Evolutionary conservation across 495 filamentous ascomycete genomes (phyloP), one percentile per base, ranked within the genome.

Genomic region (Neurospora discreta): DNA sequence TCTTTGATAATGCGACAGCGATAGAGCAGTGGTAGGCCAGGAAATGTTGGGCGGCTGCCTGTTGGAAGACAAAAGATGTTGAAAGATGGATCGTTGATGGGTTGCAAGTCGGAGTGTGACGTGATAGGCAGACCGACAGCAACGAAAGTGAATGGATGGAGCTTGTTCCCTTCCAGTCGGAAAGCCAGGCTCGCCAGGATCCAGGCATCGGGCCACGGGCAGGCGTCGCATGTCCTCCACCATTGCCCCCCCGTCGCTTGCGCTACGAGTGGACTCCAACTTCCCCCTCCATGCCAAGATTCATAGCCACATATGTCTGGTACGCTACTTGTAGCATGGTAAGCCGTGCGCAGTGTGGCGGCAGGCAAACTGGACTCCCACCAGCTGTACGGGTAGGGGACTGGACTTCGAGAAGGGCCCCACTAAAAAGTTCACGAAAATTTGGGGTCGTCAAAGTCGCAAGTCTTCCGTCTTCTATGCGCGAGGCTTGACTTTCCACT

Each of bases 121-220:
- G 78, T 79, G 78, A 79, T 78, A 78, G 76, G 78, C 65, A 77
- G 72, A 74, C 67, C 67, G 52, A 33, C 18, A 60, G 46, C 46
- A 60, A 60, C 30, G 23, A 60, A 5, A 36, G 33, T 36, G 33
- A 30, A 60, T 60, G 46, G 46, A 58, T 58, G 46, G 46, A 60
- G 46, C 46, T 60, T 60, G 46, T 60, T 60, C 33, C 33, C 33
- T 36, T 6, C 46, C 46, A 60, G 46, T 60, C 52, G 52, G 18
- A 65, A 33, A 74, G 67, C 69, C 73, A 43, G 76, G 74, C 71
- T 77, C 72, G 33, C 33, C 33, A 5, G 33, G 33, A 36, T 60
- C 26, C 52, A 60, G 52, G 15, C 52, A 60, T 30, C 52, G 52
- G 52, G 26, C 52, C 52, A 60, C 26, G 52, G 46, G 46, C 46